Percentiles rank a stretch among this genome's conserved stretches.
These are phyloP conservation scores for Hypomyces perniciosus DNA, from an alignment of 2,329 filamentous ascomycete genomes.

Conservation along the genomic window DNA sequence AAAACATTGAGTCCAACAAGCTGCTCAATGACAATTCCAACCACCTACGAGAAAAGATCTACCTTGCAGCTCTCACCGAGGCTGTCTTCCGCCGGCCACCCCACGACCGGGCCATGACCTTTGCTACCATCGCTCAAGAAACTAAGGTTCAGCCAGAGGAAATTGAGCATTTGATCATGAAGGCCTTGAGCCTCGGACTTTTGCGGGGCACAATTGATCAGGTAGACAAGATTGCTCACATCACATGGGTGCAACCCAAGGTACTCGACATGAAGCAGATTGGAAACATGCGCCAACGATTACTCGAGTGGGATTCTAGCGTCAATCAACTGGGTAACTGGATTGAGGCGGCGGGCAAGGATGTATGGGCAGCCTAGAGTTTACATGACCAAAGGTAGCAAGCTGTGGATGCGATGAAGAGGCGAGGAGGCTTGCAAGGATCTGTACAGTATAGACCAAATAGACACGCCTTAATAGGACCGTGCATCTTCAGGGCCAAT, in stretches of 20 bases:
- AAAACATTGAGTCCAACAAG: constrained; percentile 72
- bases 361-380: constrained; percentile 81
- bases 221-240: constrained; percentile 86
- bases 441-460: constrained; percentile 23
- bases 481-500: too few relatives aligned
- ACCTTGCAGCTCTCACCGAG: constrained; percentile 91
- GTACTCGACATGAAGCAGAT: constrained; percentile 95
- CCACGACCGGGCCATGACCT: constrained; percentile 92
- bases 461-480: neutral
- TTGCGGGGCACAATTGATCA: constrained; percentile 92
- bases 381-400: constrained; percentile 4
- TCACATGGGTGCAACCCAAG: constrained; percentile 99
- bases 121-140: constrained; percentile 79
- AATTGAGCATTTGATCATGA: constrained; percentile 98
- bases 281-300: constrained; percentile 76
- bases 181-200: constrained; percentile 89
- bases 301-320: constrained; percentile 93
- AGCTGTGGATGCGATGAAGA: neutral
- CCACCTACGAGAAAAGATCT: constrained; percentile 96
- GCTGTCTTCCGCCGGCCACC: constrained; percentile 92
- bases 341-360: constrained; percentile 90
- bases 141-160: constrained; percentile 87
- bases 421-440: constrained; percentile 2
- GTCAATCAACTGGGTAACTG: constrained; percentile 95
- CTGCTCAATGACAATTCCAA: constrained; percentile 73